Evolutionary conservation across 1,284 basidiomycete genomes (phyloP), one percentile per base, ranked within the genome.

Genomic region (Pseudozyma pruni): DNA sequence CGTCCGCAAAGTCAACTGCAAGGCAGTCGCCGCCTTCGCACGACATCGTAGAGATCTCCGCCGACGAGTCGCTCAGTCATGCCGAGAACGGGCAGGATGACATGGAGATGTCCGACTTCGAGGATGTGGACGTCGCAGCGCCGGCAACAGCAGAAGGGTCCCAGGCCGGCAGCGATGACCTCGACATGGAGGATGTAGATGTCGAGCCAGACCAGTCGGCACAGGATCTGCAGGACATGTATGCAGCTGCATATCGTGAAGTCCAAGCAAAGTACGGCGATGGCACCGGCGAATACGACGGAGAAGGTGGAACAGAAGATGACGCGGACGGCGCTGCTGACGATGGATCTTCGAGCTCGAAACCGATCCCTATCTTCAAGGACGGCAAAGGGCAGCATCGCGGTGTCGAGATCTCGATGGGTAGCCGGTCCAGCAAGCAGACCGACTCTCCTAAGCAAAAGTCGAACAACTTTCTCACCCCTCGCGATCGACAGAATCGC

Each of bases 401-500:
- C 0, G 68, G 62, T 13, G 56, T 74, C 25, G 66, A 74, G 49
- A 69, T 75, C 43, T 69, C 71, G 4, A 40, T 73, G n/a, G 53
- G 50, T 27, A 52, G 31, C 31, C 42, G 37, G 11, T 41, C 43
- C 32, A 53, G 23, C 43, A 51, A 48, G 39, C 53, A 72, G 47
- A 38, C 51, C 31, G 54, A 61, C 34, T 43, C 55, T 5, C 27
- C 44, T 20, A 71, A 64, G 42, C 47, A 60, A 32, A 68, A 74
- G 50, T 74, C 67, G 32, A 57, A 55, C 49, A 64, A 60, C 51
- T 39, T 69, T 11, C 59, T 75, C 46, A 82, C 80, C 20, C 74
- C 79, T n/a, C 68, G 72, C 17, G 80, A 82, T 38, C 73, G 79
- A 22, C 64, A 67, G 37, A 74, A 73, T 35, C 72, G 80, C 9